Evolutionary conservation across 805 yeast species (phyloP).

Genomic region (Scheffersomyces coipomensis): DNA sequence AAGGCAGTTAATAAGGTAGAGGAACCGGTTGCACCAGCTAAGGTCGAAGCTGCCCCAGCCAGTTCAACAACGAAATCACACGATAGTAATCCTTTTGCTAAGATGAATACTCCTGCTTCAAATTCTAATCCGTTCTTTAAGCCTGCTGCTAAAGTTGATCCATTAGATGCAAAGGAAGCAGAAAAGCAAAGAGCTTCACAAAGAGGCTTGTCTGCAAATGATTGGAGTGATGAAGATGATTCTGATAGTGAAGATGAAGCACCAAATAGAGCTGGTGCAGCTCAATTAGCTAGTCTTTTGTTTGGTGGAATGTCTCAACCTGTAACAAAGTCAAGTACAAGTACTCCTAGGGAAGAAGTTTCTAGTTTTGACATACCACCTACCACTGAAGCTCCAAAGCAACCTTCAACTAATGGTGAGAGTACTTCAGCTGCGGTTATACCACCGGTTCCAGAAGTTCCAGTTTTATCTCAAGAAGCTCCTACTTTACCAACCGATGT

Average conservation of each 20-base stretch:
- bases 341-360: conserved; percentile 7
- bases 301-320: conserved; percentile 52
- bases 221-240: conserved; percentile 46
- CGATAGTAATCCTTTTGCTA: conserved; percentile 53
- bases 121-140: conserved; percentile 57
- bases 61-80: conserved; percentile 19
- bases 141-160: conserved; percentile 27
- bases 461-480: conserved; percentile 5
- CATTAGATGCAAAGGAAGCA: conserved; percentile 55
- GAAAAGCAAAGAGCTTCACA: conserved; percentile 74
- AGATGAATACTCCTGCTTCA: conserved; percentile 15
- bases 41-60: conserved; percentile 8
- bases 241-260: conserved; percentile 48
- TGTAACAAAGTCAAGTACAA: conserved; percentile 14
- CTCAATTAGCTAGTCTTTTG: conserved; percentile 52
- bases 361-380: conserved; percentile 5
- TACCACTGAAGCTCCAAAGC: conserved; percentile 21
- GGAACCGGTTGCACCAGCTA: conserved; percentile 2
- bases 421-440: too few species aligned
- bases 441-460: conserved; percentile 7
- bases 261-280: conserved; percentile 52
- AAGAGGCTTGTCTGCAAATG: conserved; percentile 50
- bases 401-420: too few species aligned
- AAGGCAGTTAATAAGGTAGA: neutral
- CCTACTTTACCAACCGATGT: conserved; percentile 9